Evolutionary conservation across 2,329 filamentous ascomycete species (phyloP).

Genomic region (Colletotrichum theobromicola): DNA sequence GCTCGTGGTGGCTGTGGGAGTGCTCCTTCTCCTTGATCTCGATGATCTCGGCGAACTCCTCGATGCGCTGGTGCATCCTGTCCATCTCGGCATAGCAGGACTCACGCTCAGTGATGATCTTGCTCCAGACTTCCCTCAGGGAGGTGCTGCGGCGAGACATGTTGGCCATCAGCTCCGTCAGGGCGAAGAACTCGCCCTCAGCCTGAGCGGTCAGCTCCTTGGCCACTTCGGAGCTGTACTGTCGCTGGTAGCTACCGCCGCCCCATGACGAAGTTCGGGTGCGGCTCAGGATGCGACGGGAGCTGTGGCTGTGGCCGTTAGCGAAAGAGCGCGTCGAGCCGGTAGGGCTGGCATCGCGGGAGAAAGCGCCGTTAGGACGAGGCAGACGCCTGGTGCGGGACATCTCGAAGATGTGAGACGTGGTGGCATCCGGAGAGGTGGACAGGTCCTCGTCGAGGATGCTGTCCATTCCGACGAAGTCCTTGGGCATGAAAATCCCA

Average conservation of each 20-base stretch:
- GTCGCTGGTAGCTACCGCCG: not conserved
- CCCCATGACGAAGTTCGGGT: not conserved
- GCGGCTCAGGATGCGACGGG: not conserved
- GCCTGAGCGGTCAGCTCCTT: constrained; percentile 13
- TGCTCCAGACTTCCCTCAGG: constrained; percentile 10
- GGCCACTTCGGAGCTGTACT: constrained; percentile 3
- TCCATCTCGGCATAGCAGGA: constrained; percentile 10
- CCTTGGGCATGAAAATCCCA: not conserved
- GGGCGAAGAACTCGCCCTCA: constrained; percentile 12
- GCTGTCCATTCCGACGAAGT: not conserved
- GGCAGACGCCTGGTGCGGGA: not conserved
- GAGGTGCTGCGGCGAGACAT: constrained; percentile 9
- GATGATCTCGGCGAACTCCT: constrained; percentile 3
- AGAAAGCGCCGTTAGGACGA: not conserved
- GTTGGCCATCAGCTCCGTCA: constrained; percentile 12
- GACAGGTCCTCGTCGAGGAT: not conserved
- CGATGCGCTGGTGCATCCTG: constrained; percentile 3
- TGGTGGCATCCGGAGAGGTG: not conserved
- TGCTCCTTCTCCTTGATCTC: constrained; percentile 11
- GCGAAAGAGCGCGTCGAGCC: not conserved
- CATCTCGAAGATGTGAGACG: not conserved
- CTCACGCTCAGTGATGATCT: constrained; percentile 11
- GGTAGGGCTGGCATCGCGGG: not conserved
- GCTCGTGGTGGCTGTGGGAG: not conserved
- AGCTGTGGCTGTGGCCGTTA: not conserved